Evolutionary conservation across 495 filamentous ascomycete species (phyloP), one percentile per base, ranked within the genome.

Genomic region (Lophiotrema nucula): DNA sequence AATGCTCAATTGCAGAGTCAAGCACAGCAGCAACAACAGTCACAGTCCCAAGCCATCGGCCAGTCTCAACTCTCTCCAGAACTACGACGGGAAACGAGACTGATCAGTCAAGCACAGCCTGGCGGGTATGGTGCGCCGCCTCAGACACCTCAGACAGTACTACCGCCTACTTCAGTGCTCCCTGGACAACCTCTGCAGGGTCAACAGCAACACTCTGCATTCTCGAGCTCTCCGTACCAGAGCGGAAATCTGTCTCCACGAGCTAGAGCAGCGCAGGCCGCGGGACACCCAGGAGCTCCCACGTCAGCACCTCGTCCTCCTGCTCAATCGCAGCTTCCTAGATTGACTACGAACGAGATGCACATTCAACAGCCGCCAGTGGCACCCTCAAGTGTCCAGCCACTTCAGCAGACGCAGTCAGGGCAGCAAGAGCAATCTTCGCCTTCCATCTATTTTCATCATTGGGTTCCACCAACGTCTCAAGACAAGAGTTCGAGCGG

Each of bases 381-480:
- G 48, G 69, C 71, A 55, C 69, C 72, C 42, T 61, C 68, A 8
- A 69, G 64, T 25, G 69, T 74, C 28, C 77, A 76, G 39, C 68
- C 80, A 47, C 77, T 80, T 49, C 81, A 80, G 52, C 60, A 79
- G 28, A 79, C 80, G 47, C 79, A 80, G 53, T 78, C 84, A 53
- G 51, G 31, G 19, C 62, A 60, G 28, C 78, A 84, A 47, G 73
- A 73, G 44, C 67, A 79, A 49, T 73, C 81, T 6, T 85, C 88
- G 5, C 79, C 84, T 1, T 83, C 84, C 13, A 86, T 96, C 46
- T 95, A 89, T 67, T 95, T 95, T 58, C 91, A 95, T 67, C 89
- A 95, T 66, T 96, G 89, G 89, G 84, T 89, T 50, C 92, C 92
- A 4, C 91, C 90, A 23, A 77, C 74, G 13, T 78, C 80, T 5